Base-by-base conservation (phyloP, 805 yeast genomes). In the Yarrowia divulgata region DNA sequence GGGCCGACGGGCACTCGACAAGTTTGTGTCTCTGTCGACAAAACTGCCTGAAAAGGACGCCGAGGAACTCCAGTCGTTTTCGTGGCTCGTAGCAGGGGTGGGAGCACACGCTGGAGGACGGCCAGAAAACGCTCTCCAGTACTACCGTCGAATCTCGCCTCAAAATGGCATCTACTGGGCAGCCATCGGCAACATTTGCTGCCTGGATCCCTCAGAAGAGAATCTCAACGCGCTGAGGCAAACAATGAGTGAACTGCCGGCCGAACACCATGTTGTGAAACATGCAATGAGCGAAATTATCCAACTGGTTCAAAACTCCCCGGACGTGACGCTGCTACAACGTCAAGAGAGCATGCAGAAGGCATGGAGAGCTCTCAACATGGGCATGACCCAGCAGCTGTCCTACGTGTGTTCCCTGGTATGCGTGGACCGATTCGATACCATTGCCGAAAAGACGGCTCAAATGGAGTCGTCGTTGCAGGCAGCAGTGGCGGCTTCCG, bases 321-420 rank as follows among this genome's bases (percentile, higher is more conserved):
- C 43, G 10, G 57, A 49, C 16, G 9, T 16, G 39, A 35, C 55
- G 3, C 57, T 19, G 2, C 12, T 63, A 9, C 55, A 63, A 9
- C 55, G 68, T 1, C 68, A 63, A 37, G 48, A 48, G 13, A 49
- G 57, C 8, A 63, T 63, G 55, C 57, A 48, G 12, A 37, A 23
- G 19, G 68, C 57, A 3, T 63, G 68, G 55, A 46, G 48, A 39
- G 46, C 68, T 23, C 68, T 63, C n/a, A 63, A 63, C 29, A 35
- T 37, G 46, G 68, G 68, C 2, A 63, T 63, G 57, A 63, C 68
- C 12, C 68, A 48, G 8, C 68, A 63, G 39, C 8, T 63, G 18
- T 63, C 68, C 4, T 63, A 63, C 23, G 57, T 63, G n/a, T 63
- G 57, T 9, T 43, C 57, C 3, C 8, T 63, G 32, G 68, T 63